Base-by-base conservation (phyloP, 148 eudicot species). In the Rhododendron vialii region DNA sequence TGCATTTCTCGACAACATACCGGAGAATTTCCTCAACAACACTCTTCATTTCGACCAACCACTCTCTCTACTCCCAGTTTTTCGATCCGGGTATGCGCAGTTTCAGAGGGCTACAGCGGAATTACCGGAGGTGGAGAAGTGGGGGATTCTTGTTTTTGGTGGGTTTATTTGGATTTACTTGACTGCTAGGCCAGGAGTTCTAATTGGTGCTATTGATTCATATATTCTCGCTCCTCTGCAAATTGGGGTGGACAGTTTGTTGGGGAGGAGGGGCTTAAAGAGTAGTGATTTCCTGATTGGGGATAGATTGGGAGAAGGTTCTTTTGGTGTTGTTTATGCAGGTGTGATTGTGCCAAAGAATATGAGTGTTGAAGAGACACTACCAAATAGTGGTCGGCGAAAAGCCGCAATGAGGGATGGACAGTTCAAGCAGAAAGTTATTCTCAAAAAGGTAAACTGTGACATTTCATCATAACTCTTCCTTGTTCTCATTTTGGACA, bases 121-220 rank as follows among this genome's bases (percentile, higher is more conserved):
- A 69, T 85, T 94, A n/a, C 99, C 98, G 15, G 94, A 92, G 9
- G 74, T 10, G 0, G 92, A 96, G 90, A 96, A 90, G 87, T 96
- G 92, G 96, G 94, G 92, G 12, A 28, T 96, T 26, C 85, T 92
- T 75, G 87, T 91, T 59, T 78, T 90, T 85, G 92, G 88, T 35
- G 98, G 96, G n/a, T 26, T 96, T 85, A 80, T 87, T 41, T 96
- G 99, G 99, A 17, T 94, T 67, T 96, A 96, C 92, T 85, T 96
- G 76, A 96, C 99, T 81, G 98, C 98, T 3, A 93, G 98, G 87
- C 99, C 99, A 22, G 99, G 98, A 24, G 96, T 96, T 84, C 87
- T 95, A 3, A 81, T 95, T 47, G 99, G 98, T 9, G 96, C 98
- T 75, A 91, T 95, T 86, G 99, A 96, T 89, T 86, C 98, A 22